Evolutionary conservation across 331 rosid genomes (phyloP), one percentile per base, ranked within the genome.

Genomic region (Ulmus americana): DNA sequence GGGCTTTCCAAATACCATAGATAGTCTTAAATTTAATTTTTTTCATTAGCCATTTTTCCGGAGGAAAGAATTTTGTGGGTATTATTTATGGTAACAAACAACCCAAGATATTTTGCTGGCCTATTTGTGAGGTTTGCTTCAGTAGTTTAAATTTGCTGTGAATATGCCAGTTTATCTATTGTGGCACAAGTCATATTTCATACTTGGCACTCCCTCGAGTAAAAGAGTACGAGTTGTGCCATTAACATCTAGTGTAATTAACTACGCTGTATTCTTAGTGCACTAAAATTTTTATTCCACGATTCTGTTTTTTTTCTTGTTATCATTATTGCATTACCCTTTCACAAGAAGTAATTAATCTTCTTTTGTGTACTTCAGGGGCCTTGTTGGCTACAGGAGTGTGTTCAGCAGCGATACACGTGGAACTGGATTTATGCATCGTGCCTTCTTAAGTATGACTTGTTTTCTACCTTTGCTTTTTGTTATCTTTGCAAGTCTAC

Each of bases 351-450:
- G 48, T 14, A 64, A 45, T 49, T 73, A n/a, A 18, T 15, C 68
- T 50, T 28, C 20, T 74, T 57, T 14, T 68, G 55, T 59, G 63
- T 69, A 73, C 71, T 75, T 74, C 91, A 92, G 98, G 95, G 98
- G 98, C 66, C 75, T 92, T 63, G 98, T 92, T 80, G 95, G 98
- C 67, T 92, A 92, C 79, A 85, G 97, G 76, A 92, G 97, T 39
- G 97, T 92, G 79, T 92, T 92, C 75, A 87, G 95, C 81, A 89
- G 91, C 10, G 97, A 87, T 73, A 92, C 98, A 6, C 98, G 98
- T 62, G 98, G 98, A 83, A 85, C 95, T 79, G 98, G 98, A 64
- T 92, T 92, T 72, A 92, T 92, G 97, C 98, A 92, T 74, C 95
- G 97, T 67, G 97, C 98, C 72, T 92, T 92, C 85, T 71, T 72